Evolutionary conservation across 306 rosid species (phyloP), one percentile per base, ranked within the genome.

Genomic region (Morella rubra): DNA sequence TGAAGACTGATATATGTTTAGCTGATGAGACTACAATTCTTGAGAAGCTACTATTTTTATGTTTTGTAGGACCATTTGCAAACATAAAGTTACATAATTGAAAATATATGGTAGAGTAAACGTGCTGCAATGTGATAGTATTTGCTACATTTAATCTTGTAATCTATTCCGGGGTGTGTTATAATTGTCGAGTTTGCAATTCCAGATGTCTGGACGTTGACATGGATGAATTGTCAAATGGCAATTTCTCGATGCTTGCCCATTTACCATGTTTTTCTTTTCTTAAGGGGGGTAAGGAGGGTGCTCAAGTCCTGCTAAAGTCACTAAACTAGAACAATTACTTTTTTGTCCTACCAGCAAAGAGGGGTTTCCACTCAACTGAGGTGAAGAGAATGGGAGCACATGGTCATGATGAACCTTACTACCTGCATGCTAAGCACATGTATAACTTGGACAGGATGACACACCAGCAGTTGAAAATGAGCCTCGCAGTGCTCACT

Each of bases 361-460:
- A 44, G 11, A 72, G 82, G 24, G 79, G 82, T 1, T 82, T 82
- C 74, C 85, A 82, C 78, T 82, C 82, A 24, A 82, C 79, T n/a
- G 85, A 78, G 59, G 79, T 68, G 60, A 82, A 82, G 72, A 77
- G 85, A 45, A 81, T 81, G 84, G 82, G 82, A 46, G 70, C 49
- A 65, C 85, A 82, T 27, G 82, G 85, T 67, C 85, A 82, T 49
- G 85, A 82, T 59, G 85, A 77, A 50, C 85, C 85, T 20, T 77
- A 56, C 71, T 82, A 82, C 37, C 20, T 82, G 72, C 85, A 82
- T 69, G 78, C 85, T 44, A 82, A 82, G 40, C 85, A 82, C 82
- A 82, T 82, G 85, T 82, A 77, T 52, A 82, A 82, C 79, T 56
- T 82, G 81, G 85, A 82, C 76, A 24, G 77, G 79, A 82, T 82